Evolutionary conservation across 345 rosid genomes (phyloP).

Genomic region (Eucalyptus sp.): DNA sequence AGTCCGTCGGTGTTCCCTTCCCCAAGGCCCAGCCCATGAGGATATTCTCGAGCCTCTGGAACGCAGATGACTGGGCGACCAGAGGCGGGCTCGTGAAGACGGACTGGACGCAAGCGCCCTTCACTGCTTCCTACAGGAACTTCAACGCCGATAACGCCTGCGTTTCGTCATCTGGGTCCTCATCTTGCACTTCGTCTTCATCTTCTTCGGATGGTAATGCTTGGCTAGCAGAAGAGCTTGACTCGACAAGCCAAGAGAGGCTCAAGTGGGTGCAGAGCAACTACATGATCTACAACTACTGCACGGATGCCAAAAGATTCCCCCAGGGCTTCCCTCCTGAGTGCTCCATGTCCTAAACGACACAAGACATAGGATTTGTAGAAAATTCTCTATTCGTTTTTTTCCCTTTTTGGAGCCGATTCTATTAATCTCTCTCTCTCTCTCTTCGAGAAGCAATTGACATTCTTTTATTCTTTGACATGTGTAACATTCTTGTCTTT

Average conservation of each 20-base stretch:
- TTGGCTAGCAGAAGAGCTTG: constrained; percentile 29
- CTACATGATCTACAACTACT: constrained; percentile 46
- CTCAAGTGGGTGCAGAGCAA: constrained; percentile 39
- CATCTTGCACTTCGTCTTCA: constrained; percentile 8
- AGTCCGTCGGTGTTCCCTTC: constrained; percentile 24
- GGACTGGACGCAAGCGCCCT: constrained; percentile 54
- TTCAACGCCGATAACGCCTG: constrained; percentile 29
- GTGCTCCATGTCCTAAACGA: constrained; percentile 10
- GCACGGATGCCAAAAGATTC: constrained; percentile 35
- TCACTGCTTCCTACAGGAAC: constrained; percentile 41
- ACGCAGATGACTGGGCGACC: constrained; percentile 56
- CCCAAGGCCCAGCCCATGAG: constrained; percentile 47
- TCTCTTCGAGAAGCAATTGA: neutral
- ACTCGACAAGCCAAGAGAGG: constrained; percentile 6
- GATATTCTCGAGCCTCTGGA: constrained; percentile 51
- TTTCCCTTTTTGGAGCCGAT: neutral
- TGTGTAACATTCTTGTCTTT: neutral
- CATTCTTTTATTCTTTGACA: neutral
- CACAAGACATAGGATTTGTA: neutral
- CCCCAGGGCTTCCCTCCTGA: constrained; percentile 43
- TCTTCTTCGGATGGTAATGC: neutral
- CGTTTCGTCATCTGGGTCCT: constrained; percentile 18
- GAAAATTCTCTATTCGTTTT: neutral
- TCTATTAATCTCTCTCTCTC: neutral
- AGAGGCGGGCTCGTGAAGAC: constrained; percentile 51